These are phyloP conservation scores for Clonostachys rosea DNA, from an alignment of 2,329 filamentous ascomycete genomes.

Conservation along the genomic window DNA sequence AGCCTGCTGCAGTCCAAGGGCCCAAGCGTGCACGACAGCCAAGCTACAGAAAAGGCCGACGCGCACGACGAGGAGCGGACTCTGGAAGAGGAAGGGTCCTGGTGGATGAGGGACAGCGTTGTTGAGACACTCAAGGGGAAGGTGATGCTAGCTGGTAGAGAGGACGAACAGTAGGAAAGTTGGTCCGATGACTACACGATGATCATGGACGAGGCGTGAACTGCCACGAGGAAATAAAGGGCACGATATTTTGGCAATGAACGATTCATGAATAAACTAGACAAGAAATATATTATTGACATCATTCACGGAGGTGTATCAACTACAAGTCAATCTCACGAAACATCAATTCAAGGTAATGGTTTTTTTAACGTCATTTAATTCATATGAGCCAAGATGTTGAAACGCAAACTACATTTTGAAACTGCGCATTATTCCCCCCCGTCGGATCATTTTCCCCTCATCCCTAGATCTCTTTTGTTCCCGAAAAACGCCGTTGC, in stretches of 20 bases:
- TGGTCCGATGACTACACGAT: background rate
- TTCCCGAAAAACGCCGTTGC: slow-evolving; percentile 9
- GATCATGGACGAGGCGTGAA: no score
- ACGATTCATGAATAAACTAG: background rate
- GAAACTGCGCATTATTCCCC: background rate
- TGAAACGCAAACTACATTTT: background rate
- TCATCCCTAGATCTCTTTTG: slow-evolving; percentile 1
- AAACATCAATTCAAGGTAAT: background rate
- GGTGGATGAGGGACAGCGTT: slow-evolving; percentile 52
- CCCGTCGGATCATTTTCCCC: background rate
- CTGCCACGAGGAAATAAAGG: no score
- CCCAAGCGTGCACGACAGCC: slow-evolving; percentile 19
- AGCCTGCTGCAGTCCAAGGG: slow-evolving; percentile 14
- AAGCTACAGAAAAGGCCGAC: slow-evolving; percentile 21
- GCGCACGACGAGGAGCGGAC: slow-evolving; percentile 12
- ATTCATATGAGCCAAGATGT: background rate
- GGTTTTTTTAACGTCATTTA: background rate
- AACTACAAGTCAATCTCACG: no score
- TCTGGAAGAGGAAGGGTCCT: slow-evolving; percentile 21
- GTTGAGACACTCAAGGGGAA: slow-evolving; percentile 51
- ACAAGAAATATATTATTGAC: background rate
- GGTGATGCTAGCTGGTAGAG: slow-evolving; percentile 44
- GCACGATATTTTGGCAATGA: background rate
- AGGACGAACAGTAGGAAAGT: slow-evolving; percentile 16
- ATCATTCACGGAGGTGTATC: background rate